A percentile compares a stretch with the other conserved stretches of the same genome.
Evolutionary conservation across 2,329 filamentous ascomycete species (phyloP).

Genomic region (Xylaria arbuscula): DNA sequence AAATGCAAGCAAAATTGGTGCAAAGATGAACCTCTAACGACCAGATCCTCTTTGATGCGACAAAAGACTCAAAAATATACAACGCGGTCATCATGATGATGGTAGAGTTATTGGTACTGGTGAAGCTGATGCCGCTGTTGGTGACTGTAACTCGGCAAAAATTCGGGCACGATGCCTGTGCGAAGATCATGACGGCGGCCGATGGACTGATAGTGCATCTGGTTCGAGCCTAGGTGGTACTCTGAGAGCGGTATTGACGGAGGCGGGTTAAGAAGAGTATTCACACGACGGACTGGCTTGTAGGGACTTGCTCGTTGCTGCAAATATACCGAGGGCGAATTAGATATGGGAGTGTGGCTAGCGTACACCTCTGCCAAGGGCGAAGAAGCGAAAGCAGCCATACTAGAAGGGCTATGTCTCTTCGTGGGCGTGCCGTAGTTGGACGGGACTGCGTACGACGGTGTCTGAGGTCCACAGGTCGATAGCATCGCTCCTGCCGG

Average conservation of each 20-base stretch:
- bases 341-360: constrained; percentile 72
- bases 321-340: constrained; percentile 89
- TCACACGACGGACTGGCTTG: constrained; percentile 87
- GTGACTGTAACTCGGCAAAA: constrained; percentile 47
- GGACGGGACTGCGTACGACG: constrained; percentile 46
- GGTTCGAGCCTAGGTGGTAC: constrained; percentile 73
- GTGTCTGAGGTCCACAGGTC: constrained; percentile 51
- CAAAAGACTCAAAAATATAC: background rate
- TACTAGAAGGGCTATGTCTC: constrained; percentile 62
- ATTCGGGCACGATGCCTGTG: constrained; percentile 77
- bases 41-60: constrained; percentile 2
- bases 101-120: constrained; percentile 35
- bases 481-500: constrained; percentile 51
- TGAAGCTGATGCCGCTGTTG: constrained; percentile 40
- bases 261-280: constrained; percentile 89
- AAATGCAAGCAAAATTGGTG: constrained; percentile 28
- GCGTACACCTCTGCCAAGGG: constrained; percentile 72
- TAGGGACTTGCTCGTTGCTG: constrained; percentile 93
- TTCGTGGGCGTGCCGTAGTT: constrained; percentile 65
- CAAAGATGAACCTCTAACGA: background rate
- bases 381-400: constrained; percentile 72
- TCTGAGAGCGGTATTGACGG: constrained; percentile 82
- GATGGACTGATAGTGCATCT: constrained; percentile 86
- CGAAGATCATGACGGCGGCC: constrained; percentile 75
- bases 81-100: background rate